phyloP scores from a whole-genome alignment of 352 stramenopile species.

The Phytopythium boreale region DNA sequence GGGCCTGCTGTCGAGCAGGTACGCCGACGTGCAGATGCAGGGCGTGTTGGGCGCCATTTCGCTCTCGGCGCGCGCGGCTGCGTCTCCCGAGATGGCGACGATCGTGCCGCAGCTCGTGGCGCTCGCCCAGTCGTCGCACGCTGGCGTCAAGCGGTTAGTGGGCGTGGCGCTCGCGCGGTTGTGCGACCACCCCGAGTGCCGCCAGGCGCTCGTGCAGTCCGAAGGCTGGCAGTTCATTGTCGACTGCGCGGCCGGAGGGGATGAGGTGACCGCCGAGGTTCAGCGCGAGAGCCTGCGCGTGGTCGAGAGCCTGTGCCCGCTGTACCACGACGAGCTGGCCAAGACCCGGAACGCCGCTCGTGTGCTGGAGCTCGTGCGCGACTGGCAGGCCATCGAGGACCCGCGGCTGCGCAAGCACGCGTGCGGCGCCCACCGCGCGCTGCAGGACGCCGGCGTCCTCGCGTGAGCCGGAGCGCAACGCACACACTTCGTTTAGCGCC shows the following conservation, averaged over 20 bases:
- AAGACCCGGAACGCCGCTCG: slow-evolving; percentile 54
- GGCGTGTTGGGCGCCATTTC: slow-evolving; percentile 79
- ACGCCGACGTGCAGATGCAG: slow-evolving; percentile 75
- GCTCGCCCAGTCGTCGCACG: slow-evolving; percentile 62
- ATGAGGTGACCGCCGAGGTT: slow-evolving; percentile 61
- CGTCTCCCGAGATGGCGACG: slow-evolving; percentile 52
- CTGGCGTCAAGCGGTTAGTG: slow-evolving; percentile 56
- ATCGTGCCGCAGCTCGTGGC: slow-evolving; percentile 69
- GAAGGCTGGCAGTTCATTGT: slow-evolving; percentile 86
- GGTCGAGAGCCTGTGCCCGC: slow-evolving; percentile 78
- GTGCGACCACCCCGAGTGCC: slow-evolving; percentile 83
- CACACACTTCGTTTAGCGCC: neutral
- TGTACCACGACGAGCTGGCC: slow-evolving; percentile 80
- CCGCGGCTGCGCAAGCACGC: slow-evolving; percentile 84
- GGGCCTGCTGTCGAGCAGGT: slow-evolving; percentile 75
- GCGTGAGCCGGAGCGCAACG: slow-evolving; percentile 31
- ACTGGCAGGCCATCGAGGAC: slow-evolving; percentile 83
- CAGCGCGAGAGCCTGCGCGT: slow-evolving; percentile 85
- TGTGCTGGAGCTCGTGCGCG: slow-evolving; percentile 64
- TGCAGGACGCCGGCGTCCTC: slow-evolving; percentile 75
- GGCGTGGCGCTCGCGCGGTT: slow-evolving; percentile 71
- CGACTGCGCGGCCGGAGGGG: slow-evolving; percentile 59
- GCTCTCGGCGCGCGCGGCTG: slow-evolving; percentile 59
- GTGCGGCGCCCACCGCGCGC: slow-evolving; percentile 70
- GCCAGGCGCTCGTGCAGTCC: slow-evolving; percentile 77